A percentile compares a stretch with the other conserved stretches of the same genome.
These are phyloP conservation scores for Diplogelasinospora grovesii DNA, from an alignment of 495 filamentous ascomycete genomes.

Conservation along the genomic window DNA sequence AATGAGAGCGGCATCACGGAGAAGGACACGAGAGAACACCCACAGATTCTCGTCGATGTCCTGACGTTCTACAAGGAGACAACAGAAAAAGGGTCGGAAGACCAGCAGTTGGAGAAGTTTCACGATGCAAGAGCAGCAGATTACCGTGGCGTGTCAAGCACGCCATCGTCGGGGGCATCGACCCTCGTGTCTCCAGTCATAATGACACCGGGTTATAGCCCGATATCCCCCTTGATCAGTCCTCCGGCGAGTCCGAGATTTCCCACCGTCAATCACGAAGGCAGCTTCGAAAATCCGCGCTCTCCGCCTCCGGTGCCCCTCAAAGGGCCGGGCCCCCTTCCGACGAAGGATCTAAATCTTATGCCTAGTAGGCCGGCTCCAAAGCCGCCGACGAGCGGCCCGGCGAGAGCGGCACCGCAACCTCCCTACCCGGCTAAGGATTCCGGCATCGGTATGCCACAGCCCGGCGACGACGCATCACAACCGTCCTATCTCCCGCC, in stretches of 20 bases:
- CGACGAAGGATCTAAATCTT: slow-evolving; percentile 46
- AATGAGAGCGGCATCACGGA: slow-evolving; percentile 95
- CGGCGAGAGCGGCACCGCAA: slow-evolving; percentile 41
- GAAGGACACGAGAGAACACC: slow-evolving; percentile 91
- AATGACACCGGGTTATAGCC: slow-evolving; percentile 43
- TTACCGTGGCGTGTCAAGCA: slow-evolving; percentile 38
- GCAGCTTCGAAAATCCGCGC: slow-evolving; percentile 94
- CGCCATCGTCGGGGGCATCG: slow-evolving; percentile 35
- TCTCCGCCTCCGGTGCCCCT: slow-evolving; percentile 81
- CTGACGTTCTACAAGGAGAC: slow-evolving; percentile 96
- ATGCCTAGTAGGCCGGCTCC: slow-evolving; percentile 62
- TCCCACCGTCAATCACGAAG: slow-evolving; percentile 75
- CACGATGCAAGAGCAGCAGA: slow-evolving; percentile 67
- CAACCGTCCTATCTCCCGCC: slow-evolving; percentile 37
- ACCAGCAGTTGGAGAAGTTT: slow-evolving; percentile 93
- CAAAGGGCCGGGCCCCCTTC: slow-evolving; percentile 38
- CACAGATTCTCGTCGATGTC: slow-evolving; percentile 88
- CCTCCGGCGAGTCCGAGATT: slow-evolving; percentile 89
- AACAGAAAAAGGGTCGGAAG: slow-evolving; percentile 68
- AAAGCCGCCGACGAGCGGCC: slow-evolving; percentile 50
- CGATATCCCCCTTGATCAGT: slow-evolving; percentile 61
- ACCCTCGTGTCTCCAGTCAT: slow-evolving; percentile 37
- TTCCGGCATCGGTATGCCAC: slow-evolving; percentile 47
- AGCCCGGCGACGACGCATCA: slow-evolving; percentile 44
- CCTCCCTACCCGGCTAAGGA: slow-evolving; percentile 45